phyloP scores from a whole-genome alignment of 208 protist species.

The Leishmania martiniquensis region DNA sequence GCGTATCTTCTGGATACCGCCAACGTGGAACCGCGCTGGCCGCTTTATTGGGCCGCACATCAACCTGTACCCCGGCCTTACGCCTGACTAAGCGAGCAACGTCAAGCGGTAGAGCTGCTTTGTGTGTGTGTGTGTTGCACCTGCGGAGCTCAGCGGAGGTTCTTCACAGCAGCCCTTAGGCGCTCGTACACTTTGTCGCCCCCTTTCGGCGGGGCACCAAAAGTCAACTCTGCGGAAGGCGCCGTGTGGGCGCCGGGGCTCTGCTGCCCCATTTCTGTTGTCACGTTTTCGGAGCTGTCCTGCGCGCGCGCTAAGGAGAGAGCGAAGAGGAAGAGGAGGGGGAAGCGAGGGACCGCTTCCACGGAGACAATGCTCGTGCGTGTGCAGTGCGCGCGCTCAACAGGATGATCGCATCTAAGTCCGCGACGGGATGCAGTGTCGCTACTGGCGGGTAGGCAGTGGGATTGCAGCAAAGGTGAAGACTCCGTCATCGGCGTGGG shows the following conservation, averaged over 20 bases:
- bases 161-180: no score
- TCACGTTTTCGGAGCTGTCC: background rate
- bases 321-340: background rate
- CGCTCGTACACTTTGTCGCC: background rate
- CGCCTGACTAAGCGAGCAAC: constrained; percentile 58
- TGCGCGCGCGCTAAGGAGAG: background rate
- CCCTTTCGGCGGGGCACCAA: background rate
- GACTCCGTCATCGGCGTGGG: background rate
- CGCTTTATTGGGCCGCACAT: constrained; percentile 84
- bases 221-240: background rate
- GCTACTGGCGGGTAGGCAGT: background rate
- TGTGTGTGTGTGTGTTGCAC: background rate
- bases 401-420: background rate
- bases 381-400: background rate
- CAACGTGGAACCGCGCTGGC: constrained; percentile 85
- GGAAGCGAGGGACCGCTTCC: background rate
- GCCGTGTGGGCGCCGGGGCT: background rate
- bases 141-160: no score
- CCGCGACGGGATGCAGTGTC: background rate
- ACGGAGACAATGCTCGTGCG: background rate
- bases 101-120: background rate
- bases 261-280: background rate
- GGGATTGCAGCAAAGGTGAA: background rate
- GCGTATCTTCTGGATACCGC: constrained; percentile 91
- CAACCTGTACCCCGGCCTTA: constrained; percentile 87